Evolutionary conservation across 768 basidiomycete species (phyloP).

Genomic region (Kwoniella dendrophila): DNA sequence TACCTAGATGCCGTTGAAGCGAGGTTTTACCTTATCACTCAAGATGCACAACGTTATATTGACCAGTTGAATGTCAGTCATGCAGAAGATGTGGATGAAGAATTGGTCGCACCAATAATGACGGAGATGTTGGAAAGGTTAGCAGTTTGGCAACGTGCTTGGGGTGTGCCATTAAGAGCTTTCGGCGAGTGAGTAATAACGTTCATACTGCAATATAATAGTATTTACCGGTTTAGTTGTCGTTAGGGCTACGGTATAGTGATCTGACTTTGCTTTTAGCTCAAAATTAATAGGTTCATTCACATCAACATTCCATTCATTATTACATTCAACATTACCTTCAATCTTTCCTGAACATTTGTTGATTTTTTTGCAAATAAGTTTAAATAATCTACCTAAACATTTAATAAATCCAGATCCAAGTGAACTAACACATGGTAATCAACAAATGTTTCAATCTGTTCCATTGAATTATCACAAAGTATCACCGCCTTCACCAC

Average conservation of each 20-base stretch:
- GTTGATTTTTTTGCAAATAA: conserved; percentile 37
- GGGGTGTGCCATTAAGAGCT: conserved; percentile 42
- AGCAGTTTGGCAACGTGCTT: conserved; percentile 47
- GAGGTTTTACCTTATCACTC: conserved; percentile 39
- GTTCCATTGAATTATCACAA: conserved; percentile 38
- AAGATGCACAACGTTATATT: conserved; percentile 42
- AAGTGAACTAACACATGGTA: too few species aligned
- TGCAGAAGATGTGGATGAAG: conserved; percentile 9
- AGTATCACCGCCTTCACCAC: conserved; percentile 40
- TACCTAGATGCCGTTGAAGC: conserved; percentile 37
- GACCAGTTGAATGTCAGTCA: conserved; percentile 24
- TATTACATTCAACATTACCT: conserved; percentile 44
- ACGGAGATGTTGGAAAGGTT: conserved; percentile 45
- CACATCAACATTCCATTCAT: conserved; percentile 42
- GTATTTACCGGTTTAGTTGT: too few species aligned
- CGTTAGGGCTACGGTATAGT: too few species aligned
- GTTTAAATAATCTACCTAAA: conserved; percentile 30
- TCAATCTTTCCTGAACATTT: conserved; percentile 41
- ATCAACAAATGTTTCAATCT: conserved; percentile 21
- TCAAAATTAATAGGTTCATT: conserved; percentile 37
- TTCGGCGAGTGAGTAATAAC: conserved; percentile 38
- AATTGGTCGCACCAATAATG: conserved; percentile 31
- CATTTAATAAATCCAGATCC: conserved; percentile 25
- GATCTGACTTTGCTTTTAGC: too few species aligned
- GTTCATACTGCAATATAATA: not conserved